Evolutionary conservation across 768 basidiomycete species (phyloP), one percentile per base, ranked within the genome.

Genomic region (Lactarius evosmus): DNA sequence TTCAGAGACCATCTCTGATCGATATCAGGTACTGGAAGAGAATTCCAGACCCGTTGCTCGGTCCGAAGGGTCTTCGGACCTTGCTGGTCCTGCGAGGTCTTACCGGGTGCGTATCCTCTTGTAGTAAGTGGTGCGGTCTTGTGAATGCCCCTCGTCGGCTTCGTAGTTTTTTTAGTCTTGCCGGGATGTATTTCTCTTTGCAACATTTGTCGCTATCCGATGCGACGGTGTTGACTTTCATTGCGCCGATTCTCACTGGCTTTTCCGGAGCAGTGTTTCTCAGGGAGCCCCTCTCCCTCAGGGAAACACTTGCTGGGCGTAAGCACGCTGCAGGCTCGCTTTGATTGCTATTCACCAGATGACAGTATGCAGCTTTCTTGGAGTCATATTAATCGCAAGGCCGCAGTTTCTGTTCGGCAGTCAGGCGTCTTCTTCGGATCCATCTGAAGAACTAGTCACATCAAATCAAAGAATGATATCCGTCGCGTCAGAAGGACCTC

Each of bases 381-480:
- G 30, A 29, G 51, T 52, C 5, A 3, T 52, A 52, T 32, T 52
- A 49, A 92, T 97, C 52, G 91, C 93, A 11, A 80, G 91, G 41
- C 94, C 94, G 0, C 75, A 80, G 0, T 84, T 85, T 58, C 68
- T 97, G 6, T 95, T 97, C 68, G 88, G 87, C 3, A 56, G 50
- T 38, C 56, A 49, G 11, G 44, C 36, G 22, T 55, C 6, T 63
- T 54, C n/a, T 63, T 54, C n/a, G 29, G 25, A 30, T 7, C 63
- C 46, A 1, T 50, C 56, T 17, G 57, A 66, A 12, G 66, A 44
- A 44, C n/a, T 63, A 22, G 75, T 56, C 11, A 75, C 69, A 5
- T 72, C 69, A 19, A 68, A 56, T 25, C 74, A 78, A 70, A 74
- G 91, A 54, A 71, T 91, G 51, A 67, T 80, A 9, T 88, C 88